phyloP scores from a whole-genome alignment of 495 filamentous ascomycete genomes.

The Aspergillus leporis region DNA sequence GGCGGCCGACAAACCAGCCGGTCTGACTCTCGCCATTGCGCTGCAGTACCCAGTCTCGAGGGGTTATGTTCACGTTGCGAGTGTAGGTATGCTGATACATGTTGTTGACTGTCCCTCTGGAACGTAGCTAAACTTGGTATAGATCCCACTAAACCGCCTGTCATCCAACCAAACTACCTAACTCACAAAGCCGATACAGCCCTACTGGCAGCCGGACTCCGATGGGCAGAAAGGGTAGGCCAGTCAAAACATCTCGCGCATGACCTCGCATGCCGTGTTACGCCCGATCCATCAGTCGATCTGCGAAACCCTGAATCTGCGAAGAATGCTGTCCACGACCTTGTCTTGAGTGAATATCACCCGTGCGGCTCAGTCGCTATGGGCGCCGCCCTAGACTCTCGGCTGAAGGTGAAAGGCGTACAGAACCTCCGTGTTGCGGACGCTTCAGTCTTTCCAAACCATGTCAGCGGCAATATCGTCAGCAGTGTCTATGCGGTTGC shows the following conservation, averaged over 20 bases:
- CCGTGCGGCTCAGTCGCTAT: neutral
- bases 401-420: slow-evolving; percentile 49
- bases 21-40: too few species aligned
- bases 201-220: neutral
- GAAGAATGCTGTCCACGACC: neutral
- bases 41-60: too few species aligned
- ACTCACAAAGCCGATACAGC: neutral
- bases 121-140: neutral
- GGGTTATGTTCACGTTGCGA: too few species aligned
- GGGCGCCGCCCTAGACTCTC: slow-evolving; percentile 42
- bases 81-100: neutral
- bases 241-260: neutral
- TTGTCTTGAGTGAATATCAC: neutral
- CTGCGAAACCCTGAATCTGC: neutral
- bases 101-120: neutral
- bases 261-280: neutral
- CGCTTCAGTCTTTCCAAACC: slow-evolving; percentile 52
- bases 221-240: neutral
- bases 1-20: too few species aligned
- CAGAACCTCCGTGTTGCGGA: slow-evolving; percentile 53
- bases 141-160: neutral
- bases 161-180: neutral
- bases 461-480: slow-evolving; percentile 50
- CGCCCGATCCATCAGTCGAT: neutral
- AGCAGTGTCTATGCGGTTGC: slow-evolving; percentile 54